Conservation (phyloP, 2,329 filamentous ascomycete species). For the Lojkania enalia region DNA sequence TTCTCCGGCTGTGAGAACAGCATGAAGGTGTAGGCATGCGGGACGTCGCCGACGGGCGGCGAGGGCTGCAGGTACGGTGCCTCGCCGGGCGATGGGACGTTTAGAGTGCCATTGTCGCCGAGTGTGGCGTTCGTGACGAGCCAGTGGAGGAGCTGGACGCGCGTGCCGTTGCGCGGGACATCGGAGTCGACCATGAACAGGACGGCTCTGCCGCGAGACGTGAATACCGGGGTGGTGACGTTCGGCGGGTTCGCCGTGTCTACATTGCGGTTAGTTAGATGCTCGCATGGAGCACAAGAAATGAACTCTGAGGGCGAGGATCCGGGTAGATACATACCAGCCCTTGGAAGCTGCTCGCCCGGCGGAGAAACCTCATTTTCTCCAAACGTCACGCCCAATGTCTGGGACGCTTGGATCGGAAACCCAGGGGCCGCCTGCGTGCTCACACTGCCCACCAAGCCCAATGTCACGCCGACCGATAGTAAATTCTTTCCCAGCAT, state of each 20-base stretch:
- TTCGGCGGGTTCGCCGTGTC: conserved; percentile 31
- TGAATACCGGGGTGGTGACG: conserved; percentile 25
- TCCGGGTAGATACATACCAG: conserved; percentile 23
- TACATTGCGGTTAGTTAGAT: conserved; percentile 17
- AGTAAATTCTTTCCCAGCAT: too few relatives aligned
- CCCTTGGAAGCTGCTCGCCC: conserved; percentile 36
- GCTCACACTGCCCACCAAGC: too few relatives aligned
- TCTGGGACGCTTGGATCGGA: conserved; percentile 20
- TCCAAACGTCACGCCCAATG: conserved; percentile 35
- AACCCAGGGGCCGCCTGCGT: too few relatives aligned
- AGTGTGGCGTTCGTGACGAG: conserved; percentile 32
- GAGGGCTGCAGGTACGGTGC: conserved; percentile 31
- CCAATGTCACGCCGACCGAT: too few relatives aligned
- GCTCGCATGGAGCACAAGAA: background rate
- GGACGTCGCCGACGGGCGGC: conserved; percentile 33
- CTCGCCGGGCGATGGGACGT: conserved; percentile 16
- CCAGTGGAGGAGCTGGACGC: conserved; percentile 39
- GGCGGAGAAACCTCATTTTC: conserved; percentile 37
- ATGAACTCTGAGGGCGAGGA: background rate
- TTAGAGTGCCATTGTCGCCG: conserved; percentile 14
- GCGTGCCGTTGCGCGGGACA: conserved; percentile 36
- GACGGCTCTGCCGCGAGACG: conserved; percentile 16
- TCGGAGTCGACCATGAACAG: conserved; percentile 39
- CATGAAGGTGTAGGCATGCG: conserved; percentile 36
- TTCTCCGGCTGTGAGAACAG: conserved; percentile 32